phyloP scores from a whole-genome alignment of 257 asterid genomes.

The Solanum appendiculatum region DNA sequence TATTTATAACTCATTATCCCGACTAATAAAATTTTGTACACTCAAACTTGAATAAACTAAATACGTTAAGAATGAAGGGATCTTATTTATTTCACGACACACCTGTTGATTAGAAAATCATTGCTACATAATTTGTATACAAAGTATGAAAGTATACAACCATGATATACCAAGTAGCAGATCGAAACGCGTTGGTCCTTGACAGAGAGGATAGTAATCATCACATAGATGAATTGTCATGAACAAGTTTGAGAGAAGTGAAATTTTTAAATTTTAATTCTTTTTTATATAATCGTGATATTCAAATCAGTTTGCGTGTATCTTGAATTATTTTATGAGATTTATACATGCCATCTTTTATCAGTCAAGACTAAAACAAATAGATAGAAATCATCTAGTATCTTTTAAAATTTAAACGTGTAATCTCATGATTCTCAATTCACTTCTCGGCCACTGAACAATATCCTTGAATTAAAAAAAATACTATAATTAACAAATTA shows the following conservation, averaged over 20 bases:
- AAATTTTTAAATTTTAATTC: too few relatives aligned
- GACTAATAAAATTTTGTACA: not conserved
- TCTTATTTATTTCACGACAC: not conserved
- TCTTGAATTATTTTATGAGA: not conserved
- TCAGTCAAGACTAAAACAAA: too few relatives aligned
- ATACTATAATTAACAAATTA: not conserved
- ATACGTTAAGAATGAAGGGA: not conserved
- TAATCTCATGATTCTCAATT: not conserved
- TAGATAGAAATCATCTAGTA: too few relatives aligned
- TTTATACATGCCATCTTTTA: too few relatives aligned
- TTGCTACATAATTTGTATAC: not conserved
- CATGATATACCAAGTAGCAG: not conserved
- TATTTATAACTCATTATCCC: not conserved
- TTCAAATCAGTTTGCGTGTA: too few relatives aligned
- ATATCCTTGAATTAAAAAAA: not conserved
- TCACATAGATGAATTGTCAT: not conserved
- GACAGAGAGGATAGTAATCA: not conserved
- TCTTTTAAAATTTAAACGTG: too few relatives aligned
- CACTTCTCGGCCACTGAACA: rapidly evolving
- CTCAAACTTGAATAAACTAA: not conserved
- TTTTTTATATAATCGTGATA: too few relatives aligned
- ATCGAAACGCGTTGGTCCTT: not conserved
- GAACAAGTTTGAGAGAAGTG: too few relatives aligned
- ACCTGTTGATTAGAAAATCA: too few relatives aligned
- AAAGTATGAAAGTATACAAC: too few relatives aligned